These are phyloP conservation scores for Cyamopsis tetragonoloba DNA, from an alignment of 306 rosid genomes.

Conservation along the genomic window DNA sequence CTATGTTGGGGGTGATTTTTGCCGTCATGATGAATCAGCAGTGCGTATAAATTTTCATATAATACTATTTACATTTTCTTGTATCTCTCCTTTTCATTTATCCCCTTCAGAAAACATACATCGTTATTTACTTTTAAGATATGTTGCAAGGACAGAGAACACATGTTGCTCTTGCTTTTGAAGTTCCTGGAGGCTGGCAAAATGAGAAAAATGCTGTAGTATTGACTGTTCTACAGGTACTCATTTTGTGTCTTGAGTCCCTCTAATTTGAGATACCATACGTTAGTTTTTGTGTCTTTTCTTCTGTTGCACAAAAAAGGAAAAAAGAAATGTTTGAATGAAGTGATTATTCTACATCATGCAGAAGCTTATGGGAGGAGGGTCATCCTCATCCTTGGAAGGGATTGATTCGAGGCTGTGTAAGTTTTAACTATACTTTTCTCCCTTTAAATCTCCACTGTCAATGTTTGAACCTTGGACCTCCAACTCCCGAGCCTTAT, in stretches of 20 bases:
- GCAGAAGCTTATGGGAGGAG: conserved; percentile 94
- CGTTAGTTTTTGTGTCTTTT: neutral
- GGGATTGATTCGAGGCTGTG: conserved; percentile 94
- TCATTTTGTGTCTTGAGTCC: neutral
- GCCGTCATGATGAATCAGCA: conserved; percentile 60
- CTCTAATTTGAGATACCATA: conserved; percentile 2
- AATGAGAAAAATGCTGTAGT: conserved; percentile 65
- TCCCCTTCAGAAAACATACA: neutral
- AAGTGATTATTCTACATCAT: conserved; percentile 24
- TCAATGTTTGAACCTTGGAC: too few species aligned
- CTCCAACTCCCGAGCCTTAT: too few species aligned
- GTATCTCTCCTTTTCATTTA: neutral
- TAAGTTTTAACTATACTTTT: conserved; percentile 34
- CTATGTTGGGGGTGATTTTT: conserved; percentile 82
- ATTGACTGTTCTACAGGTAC: conserved; percentile 82
- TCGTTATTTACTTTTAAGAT: conserved; percentile 14
- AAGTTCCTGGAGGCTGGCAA: conserved; percentile 88
- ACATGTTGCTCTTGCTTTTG: conserved; percentile 81
- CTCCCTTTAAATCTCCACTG: too few species aligned
- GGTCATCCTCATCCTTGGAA: conserved; percentile 85
- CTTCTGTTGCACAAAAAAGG: conserved; percentile 1
- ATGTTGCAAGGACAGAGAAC: conserved; percentile 42
- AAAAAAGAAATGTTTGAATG: neutral
- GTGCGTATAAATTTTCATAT: conserved; percentile 36
- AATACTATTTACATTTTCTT: neutral